Evolutionary conservation across 495 filamentous ascomycete genomes (phyloP).

Genomic region (Aspergillus hancockii): DNA sequence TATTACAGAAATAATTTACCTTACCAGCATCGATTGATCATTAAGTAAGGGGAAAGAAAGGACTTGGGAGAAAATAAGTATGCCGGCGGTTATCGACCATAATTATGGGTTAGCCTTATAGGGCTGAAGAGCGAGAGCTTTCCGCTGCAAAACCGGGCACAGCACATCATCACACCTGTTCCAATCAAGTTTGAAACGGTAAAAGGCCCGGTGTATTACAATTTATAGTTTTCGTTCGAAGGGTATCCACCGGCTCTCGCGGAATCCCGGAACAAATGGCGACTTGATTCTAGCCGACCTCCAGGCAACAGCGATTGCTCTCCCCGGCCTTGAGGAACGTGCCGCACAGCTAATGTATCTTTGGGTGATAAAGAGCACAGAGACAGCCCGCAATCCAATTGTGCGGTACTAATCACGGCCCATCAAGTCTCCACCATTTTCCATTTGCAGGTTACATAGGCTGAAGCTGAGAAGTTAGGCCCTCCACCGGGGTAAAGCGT

Average conservation of each 20-base stretch:
- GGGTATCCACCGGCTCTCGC: no score
- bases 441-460: not conserved
- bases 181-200: no score
- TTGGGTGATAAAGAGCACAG: no score
- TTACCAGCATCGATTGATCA: not conserved
- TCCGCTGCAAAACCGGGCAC: no score
- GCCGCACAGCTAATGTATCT: not conserved
- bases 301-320: not conserved
- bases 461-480: not conserved
- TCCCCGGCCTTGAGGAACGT: not conserved
- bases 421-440: not conserved
- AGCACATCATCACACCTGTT: not conserved
- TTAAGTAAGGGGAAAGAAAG: not conserved
- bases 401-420: not conserved
- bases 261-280: no score
- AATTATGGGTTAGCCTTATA: not conserved
- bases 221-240: no score
- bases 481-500: no score
- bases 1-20: no score
- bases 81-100: not conserved
- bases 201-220: no score
- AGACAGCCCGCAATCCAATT: not conserved
- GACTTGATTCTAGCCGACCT: not conserved
- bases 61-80: not conserved
- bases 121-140: not conserved